Evolutionary conservation across 805 yeast genomes (phyloP), one percentile per base, ranked within the genome.

Genomic region (Barnettozyma populi): DNA sequence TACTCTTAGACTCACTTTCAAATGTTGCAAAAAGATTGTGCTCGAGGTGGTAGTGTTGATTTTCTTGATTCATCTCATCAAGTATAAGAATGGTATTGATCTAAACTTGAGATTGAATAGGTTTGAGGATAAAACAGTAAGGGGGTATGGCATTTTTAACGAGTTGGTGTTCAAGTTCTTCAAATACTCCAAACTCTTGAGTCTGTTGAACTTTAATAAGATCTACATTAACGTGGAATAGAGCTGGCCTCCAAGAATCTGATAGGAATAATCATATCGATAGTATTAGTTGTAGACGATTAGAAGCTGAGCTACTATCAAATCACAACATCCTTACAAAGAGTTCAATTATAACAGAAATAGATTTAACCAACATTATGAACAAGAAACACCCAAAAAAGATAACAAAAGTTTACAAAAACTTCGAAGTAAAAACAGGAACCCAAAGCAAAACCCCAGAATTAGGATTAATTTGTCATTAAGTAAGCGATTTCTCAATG

Each of bases 11-110:
- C 6, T 54, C 1, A 9, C 49, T 5, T 45, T 53, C 1, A 44
- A 43, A 16, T 43, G 53, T 2, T 36, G 52, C 10, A 60, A 57
- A 36, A 48, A 54, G 20, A 10, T 57, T 3, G 19, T 53, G 1
- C 44, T 57, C 13, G 63, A 60, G 36, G 16, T 55, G 2, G 29
- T 52, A 7, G 44, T 59, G 7, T 37, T 58, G 16, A 14, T 59
- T 5, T 36, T 57, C 36, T 35, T 60, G 8, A 41, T 59, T 18
- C 59, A 57, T 37, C 29, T 57, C 9, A 43, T 57, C 16, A 57
- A 56, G 46, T 49, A 46, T 42, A 55, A 53, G 37, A 56, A 57
- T 31, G 57, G 60, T 5, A 34, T 57, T 11, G 57, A 54, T 25
- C 27, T 57, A 5, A 44, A 51, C 41, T 7, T 49, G 18, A 46